Evolutionary conservation across 2,329 filamentous ascomycete species (phyloP), one percentile per base, ranked within the genome.

Genomic region (Arthrobotrys sinensis): DNA sequence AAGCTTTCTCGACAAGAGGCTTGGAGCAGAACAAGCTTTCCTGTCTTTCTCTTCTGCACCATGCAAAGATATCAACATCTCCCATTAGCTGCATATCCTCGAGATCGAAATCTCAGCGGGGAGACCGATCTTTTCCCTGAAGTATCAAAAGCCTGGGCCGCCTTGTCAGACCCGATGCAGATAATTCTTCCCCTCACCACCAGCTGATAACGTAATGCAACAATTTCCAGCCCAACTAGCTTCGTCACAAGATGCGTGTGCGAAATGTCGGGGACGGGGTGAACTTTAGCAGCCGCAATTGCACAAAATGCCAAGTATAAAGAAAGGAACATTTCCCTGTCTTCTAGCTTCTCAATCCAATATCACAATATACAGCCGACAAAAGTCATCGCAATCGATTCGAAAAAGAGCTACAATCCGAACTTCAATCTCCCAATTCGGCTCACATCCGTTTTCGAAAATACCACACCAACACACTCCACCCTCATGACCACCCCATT

Each of bases 381-480:
- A 45, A 6, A 45, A 16, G 11, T 45, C 6, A 28, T 28, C 32
- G 7, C 24, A n/a, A n/a, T n/a, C n/a, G 19, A 4, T 38, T 32
- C 16, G n/a, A 38, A 64, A 1, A 55, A 6, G 4, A 28, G 4
- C 24, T 28, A 28, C 24, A 28, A 2, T 28, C n/a, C n/a, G n/a
- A n/a, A n/a, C n/a, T 28, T 2, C 24, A 28, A 28, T 28, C 24
- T 34, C 40, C 45, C 16, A 65, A 34, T 45, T 34, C 57, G 34
- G 11, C n/a, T 14, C 11, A 14, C 19, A 19, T 7, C 70, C 34
- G 11, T 21, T 52, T 68, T 63, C 11, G 63, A 28, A 64, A 66
- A 77, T 66, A 66, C 60, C 57, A 71, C 65, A 62, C 32, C 66
- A 77, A 71, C 66, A 38, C 66, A 70, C 36, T n/a, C 5, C n/a